phyloP scores from a whole-genome alignment of 441 rosid species.

The Rhodomyrtus psidioides region DNA sequence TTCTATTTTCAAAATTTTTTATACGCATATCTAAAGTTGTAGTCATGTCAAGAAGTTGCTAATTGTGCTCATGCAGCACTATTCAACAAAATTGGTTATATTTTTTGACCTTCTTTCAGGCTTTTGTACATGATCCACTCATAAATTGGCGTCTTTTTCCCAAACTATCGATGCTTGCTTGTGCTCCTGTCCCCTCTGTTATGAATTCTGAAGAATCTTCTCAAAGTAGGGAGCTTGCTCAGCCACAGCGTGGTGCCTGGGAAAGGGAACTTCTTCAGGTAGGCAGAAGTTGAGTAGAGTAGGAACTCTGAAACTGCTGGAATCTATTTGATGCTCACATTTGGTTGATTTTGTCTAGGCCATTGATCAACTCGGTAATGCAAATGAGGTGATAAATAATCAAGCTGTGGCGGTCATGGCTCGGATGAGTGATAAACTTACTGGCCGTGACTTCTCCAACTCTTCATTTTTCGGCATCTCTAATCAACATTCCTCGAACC shows the following conservation, averaged over 20 bases:
- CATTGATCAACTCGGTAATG: slow-evolving; percentile 97
- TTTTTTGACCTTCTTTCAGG: slow-evolving; percentile 30
- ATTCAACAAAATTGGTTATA: background rate
- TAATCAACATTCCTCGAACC: slow-evolving; percentile 47
- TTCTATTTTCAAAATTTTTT: background rate
- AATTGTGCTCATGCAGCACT: background rate
- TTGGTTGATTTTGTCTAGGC: slow-evolving; percentile 41
- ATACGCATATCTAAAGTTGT: background rate
- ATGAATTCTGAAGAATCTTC: slow-evolving; percentile 65
- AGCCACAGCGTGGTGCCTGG: slow-evolving; percentile 92
- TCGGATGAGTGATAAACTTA: slow-evolving; percentile 87
- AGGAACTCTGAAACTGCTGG: background rate
- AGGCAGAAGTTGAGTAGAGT: background rate
- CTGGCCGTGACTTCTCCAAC: slow-evolving; percentile 85
- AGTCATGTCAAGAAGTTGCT: background rate
- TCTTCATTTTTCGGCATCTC: slow-evolving; percentile 42
- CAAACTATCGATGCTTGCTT: slow-evolving; percentile 61
- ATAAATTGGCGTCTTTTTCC: slow-evolving; percentile 99
- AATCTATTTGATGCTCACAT: background rate
- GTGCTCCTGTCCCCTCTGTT: slow-evolving; percentile 47
- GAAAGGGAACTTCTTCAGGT: slow-evolving; percentile 98
- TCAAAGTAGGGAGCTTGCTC: slow-evolving; percentile 59
- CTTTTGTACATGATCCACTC: slow-evolving; percentile 99
- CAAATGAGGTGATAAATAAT: slow-evolving; percentile 91
- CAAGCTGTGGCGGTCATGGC: slow-evolving; percentile 95